Base-by-base conservation (phyloP, 2,329 filamentous ascomycete genomes). In the Aspergillus nomiae region DNA sequence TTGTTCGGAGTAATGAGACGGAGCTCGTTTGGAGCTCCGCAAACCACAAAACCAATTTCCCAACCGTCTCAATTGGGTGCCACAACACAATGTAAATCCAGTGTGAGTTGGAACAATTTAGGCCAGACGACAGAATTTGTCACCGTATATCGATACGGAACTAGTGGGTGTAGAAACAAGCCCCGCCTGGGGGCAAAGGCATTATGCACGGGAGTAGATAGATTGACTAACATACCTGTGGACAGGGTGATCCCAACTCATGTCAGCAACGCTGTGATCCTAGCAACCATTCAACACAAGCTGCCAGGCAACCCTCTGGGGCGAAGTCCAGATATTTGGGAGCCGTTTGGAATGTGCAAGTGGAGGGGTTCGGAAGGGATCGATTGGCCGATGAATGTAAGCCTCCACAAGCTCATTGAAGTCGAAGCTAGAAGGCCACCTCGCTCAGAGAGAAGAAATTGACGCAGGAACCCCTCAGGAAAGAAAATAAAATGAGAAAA, bases 221-320 rank as follows among this genome's bases (percentile, higher is more conserved):
- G 48, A 51, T 45, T 48, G 38, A 41, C 32, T 36, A 50, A 71
- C 77, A 76, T 76, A 80, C 78, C 78, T 80, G 74, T 80, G 77
- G 71, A 79, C 75, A 70, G 78, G 78, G 64, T 77, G 74, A 77
- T 80, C 78, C 77, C 77, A 80, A 79, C 75, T 80, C 78, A 80
- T 80, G 76, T 77, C 78, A 78, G 76, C 77, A 74, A 73, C 69
- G 67, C 59, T 65, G 55, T 67, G 69, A 72, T 68, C 72, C 72
- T 69, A 72, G 73, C 76, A 74, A 77, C 73, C 77, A 79, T 78
- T 70, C 69, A 78, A 72, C 60, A 70, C 64, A 63, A 76, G 70
- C 70, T 71, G 71, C 71, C 74, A 73, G 71, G 71, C 71, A 77
- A 76, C 71, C 70, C 66, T 69, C 65, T 66, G 58, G 61, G 55